A percentile compares a stretch with the other conserved stretches of the same genome.
Conservation (phyloP, 2,329 filamentous ascomycete genomes). For the Colletotrichum incanum region DNA sequence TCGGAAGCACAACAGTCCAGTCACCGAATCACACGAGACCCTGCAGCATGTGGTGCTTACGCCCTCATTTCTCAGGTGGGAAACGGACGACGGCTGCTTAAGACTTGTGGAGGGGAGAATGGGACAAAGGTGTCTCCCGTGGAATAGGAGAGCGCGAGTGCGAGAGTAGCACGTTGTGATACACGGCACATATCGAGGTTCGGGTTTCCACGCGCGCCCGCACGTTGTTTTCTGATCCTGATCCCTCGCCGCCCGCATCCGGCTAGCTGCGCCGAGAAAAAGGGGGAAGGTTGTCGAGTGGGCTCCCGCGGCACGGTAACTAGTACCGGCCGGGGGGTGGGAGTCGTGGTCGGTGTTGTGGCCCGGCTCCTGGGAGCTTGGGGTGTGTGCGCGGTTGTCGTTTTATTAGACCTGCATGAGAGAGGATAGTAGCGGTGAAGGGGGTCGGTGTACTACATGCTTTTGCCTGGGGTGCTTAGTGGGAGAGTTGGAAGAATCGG, state of each 20-base stretch:
- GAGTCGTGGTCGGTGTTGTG: conserved; percentile 8
- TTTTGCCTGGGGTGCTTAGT: conserved; percentile 9
- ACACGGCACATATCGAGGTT: conserved; percentile 1
- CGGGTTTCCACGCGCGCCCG: conserved; percentile 7
- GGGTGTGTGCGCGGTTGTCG: conserved; percentile 1
- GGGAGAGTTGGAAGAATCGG: background rate
- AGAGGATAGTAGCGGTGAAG: conserved; percentile 39
- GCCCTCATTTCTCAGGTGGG: background rate
- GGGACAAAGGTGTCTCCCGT: background rate
- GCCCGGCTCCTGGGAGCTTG: conserved; percentile 20
- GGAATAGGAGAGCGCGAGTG: background rate
- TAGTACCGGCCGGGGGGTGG: conserved; percentile 34
- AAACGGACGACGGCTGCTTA: conserved; percentile 5
- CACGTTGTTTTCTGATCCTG: background rate
- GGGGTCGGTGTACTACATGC: conserved; percentile 38
- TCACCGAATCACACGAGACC: conserved; percentile 33
- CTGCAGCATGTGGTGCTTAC: conserved; percentile 38
- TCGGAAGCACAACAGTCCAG: conserved; percentile 24
- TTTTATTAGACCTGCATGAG: conserved; percentile 35
- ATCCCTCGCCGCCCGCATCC: conserved; percentile 22
- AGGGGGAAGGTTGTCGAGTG: conserved; percentile 15
- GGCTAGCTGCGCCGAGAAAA: conserved; percentile 35
- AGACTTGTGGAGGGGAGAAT: background rate
- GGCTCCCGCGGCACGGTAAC: conserved; percentile 27
- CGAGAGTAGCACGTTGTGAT: background rate